Evolutionary conservation across 805 yeast species (phyloP), one percentile per base, ranked within the genome.

Genomic region (Suhomyces emberorum): DNA sequence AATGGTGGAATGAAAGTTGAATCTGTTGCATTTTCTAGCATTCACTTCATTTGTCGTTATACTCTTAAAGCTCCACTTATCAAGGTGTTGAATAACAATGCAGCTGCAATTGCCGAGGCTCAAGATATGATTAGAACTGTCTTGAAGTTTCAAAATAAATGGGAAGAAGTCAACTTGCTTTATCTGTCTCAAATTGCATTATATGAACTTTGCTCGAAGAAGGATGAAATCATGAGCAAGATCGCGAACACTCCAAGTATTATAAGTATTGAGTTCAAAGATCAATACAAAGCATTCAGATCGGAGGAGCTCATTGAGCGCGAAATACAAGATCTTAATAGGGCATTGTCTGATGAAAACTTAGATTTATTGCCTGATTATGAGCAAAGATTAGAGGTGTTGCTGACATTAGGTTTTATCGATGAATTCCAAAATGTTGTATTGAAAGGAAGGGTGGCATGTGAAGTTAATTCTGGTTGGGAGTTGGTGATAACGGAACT

Each of bases 361-460:
- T 65, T 93, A 51, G 96, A 87, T 46, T 66, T 93, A 30, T 69
- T 93, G 24, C 98, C 98, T 0, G 96, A 93, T 55, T 93, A 93
- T 54, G 95, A 88, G 52, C 95, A 87, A 58, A 76, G 98, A 48
- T 64, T 93, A 26, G 74, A 72, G 26, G 96, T 93, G 3, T 68
- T 93, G 39, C 74, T 79, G 49, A 76, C 75, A n/a, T 67, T 88
- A n/a, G 86, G 77, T 10, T 93, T 84, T 55, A 80, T 93, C 28
- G 96, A 91, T 52, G 69, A 69, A 4, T 72, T 77, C 31, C 74
- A 83, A 47, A 89, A 87, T 39, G 93, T 86, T 15, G 79, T 78
- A 52, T 67, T 93, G 47, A 89, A 89, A 63, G 98, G 98, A 22
- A 70, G 97, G 43, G 95, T 87, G 31, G 95, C 95, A 0, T 93